Evolutionary conservation across 2,329 filamentous ascomycete species (phyloP).

Genomic region (Claviceps paspali): DNA sequence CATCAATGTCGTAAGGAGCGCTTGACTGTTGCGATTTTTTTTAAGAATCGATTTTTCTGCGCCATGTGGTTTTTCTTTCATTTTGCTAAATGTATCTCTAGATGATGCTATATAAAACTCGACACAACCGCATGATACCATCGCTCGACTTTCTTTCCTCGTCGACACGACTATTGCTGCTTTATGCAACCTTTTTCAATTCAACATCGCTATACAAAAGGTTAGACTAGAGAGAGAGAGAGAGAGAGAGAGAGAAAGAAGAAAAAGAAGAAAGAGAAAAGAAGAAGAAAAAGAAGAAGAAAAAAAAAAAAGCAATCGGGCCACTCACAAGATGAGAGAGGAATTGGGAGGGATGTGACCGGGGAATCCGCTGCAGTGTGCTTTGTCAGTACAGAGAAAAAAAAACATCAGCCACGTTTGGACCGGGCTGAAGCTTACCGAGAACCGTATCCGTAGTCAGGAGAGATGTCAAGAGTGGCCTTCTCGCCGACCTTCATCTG

Average conservation of each 20-base stretch:
- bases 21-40: neutral
- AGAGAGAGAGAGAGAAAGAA: neutral
- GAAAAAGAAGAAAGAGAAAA: neutral
- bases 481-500: constrained; percentile 87
- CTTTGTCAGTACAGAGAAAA: neutral
- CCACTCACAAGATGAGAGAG: constrained; percentile 4
- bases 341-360: constrained; percentile 48
- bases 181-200: constrained; percentile 5
- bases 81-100: constrained; percentile 1
- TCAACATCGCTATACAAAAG: constrained; percentile 4
- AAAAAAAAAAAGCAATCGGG: neutral
- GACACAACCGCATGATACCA: neutral
- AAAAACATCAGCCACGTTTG: neutral
- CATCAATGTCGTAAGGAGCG: neutral
- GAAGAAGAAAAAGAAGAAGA: neutral
- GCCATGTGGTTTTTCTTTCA: neutral
- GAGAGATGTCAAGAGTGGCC: constrained; percentile 66
- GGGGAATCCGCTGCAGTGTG: constrained; percentile 53
- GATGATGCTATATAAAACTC: neutral
- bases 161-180: no score
- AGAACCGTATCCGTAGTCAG: constrained; percentile 9
- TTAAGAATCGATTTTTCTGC: neutral
- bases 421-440: constrained; percentile 29
- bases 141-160: neutral
- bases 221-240: neutral